A percentile compares a stretch with the other conserved stretches of the same genome.
These are phyloP conservation scores for Mycena vulgaris DNA, from an alignment of 768 basidiomycete genomes.

Conservation along the genomic window DNA sequence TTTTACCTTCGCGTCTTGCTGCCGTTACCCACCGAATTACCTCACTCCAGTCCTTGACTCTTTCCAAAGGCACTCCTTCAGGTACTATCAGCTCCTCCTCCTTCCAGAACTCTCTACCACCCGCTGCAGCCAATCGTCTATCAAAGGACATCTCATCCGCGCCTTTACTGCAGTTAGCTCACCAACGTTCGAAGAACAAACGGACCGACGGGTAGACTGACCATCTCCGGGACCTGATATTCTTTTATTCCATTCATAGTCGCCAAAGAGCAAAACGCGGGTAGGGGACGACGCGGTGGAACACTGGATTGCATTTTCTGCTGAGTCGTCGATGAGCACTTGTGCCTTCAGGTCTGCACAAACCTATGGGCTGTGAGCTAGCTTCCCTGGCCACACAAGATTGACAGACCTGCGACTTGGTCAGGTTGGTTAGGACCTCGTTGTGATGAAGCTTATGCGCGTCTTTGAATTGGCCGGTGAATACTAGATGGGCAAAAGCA, in stretches of 20 bases:
- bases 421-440: conserved; percentile 69
- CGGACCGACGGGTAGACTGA: too few species aligned
- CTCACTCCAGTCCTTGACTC: conserved; percentile 77
- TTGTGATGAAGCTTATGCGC: conserved; percentile 59
- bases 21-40: conserved; percentile 65
- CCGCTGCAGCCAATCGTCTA: conserved; percentile 61
- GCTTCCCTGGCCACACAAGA: background rate
- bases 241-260: conserved; percentile 83
- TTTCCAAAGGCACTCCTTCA: conserved; percentile 61
- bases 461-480: conserved; percentile 81
- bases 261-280: conserved; percentile 80
- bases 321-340: conserved; percentile 84
- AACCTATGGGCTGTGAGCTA: conserved; percentile 58
- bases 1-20: conserved; percentile 43
- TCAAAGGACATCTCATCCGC: conserved; percentile 69
- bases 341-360: conserved; percentile 75
- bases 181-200: background rate
- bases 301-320: conserved; percentile 82
- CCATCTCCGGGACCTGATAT: conserved; percentile 62
- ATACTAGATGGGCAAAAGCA: conserved; percentile 73
- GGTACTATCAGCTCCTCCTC: conserved; percentile 67
- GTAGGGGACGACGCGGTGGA: conserved; percentile 63
- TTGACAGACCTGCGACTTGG: conserved; percentile 74
- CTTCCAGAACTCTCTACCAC: conserved; percentile 70
- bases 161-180: background rate